Evolutionary conservation across 2,329 filamentous ascomycete genomes (phyloP).

Genomic region (Lecanosticta acicola): DNA sequence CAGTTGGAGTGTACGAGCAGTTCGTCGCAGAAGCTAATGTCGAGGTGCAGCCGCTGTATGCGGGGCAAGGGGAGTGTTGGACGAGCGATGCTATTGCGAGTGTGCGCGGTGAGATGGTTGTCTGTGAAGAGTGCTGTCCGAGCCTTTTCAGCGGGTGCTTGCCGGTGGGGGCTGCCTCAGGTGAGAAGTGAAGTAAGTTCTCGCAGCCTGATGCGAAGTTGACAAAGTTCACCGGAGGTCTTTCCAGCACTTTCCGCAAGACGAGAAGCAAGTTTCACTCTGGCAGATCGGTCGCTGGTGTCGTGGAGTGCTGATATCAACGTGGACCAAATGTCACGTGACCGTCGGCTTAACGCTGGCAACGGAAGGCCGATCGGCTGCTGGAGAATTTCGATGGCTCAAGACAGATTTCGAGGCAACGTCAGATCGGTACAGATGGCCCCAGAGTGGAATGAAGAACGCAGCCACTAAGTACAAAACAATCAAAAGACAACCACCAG

Average conservation of each 20-base stretch:
- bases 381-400: neutral
- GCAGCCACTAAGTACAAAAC: conserved; percentile 12
- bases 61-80: neutral
- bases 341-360: neutral
- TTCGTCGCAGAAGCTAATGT: conserved; percentile 5
- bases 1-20: conserved; percentile 1
- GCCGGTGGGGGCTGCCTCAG: neutral
- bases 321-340: neutral
- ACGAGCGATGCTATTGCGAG: neutral
- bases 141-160: neutral
- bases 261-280: neutral
- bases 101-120: neutral
- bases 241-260: too few relatives aligned
- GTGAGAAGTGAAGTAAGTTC: neutral
- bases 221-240: neutral
- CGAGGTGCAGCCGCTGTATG: conserved; percentile 6
- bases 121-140: neutral
- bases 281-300: neutral
- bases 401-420: too few relatives aligned
- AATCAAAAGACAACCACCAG: conserved; percentile 15
- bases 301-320: neutral
- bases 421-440: too few relatives aligned
- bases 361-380: neutral
- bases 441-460: too few relatives aligned
- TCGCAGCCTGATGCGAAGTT: neutral